These are phyloP conservation scores for Marasmius sp. DNA, from an alignment of 1,284 basidiomycete genomes.

Conservation along the genomic window DNA sequence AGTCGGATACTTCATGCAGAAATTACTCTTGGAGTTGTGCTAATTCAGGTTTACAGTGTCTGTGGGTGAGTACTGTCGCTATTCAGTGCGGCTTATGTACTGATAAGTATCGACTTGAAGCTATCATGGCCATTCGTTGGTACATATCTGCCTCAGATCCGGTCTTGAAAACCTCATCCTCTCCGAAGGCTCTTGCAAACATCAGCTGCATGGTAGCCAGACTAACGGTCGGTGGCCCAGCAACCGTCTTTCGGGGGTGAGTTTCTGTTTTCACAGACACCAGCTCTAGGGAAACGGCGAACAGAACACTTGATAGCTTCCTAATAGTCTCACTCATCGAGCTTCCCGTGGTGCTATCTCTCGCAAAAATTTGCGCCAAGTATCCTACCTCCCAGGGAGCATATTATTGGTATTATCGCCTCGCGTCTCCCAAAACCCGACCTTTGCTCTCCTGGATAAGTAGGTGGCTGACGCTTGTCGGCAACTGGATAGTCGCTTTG, in stretches of 20 bases:
- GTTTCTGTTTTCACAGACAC: conserved; percentile 7
- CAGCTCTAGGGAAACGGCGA: background rate
- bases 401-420: conserved; percentile 57
- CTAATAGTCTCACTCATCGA: conserved; percentile 46
- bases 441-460: conserved; percentile 54
- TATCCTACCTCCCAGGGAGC: conserved; percentile 59
- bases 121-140: conserved; percentile 56
- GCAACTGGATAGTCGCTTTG: conserved; percentile 54
- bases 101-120: conserved; percentile 22
- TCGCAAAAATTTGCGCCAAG: conserved; percentile 55
- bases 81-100: no score
- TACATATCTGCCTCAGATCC: conserved; percentile 7
- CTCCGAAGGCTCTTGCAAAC: conserved; percentile 45
- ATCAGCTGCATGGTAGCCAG: conserved; percentile 52
- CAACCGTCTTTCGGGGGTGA: conserved; percentile 53
- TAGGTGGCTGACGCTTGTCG: conserved; percentile 57
- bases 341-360: conserved; percentile 45
- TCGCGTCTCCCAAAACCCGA: conserved; percentile 42
- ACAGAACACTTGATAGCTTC: no score
- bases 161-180: conserved; percentile 11
- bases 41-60: background rate
- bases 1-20: background rate
- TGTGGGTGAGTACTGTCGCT: background rate
- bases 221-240: conserved; percentile 51
- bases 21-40: no score